A percentile compares a stretch with the other conserved stretches of the same genome.
Conservation (phyloP, 192 early-diverging fungal genomes). For the Coemansia sp. region DNA sequence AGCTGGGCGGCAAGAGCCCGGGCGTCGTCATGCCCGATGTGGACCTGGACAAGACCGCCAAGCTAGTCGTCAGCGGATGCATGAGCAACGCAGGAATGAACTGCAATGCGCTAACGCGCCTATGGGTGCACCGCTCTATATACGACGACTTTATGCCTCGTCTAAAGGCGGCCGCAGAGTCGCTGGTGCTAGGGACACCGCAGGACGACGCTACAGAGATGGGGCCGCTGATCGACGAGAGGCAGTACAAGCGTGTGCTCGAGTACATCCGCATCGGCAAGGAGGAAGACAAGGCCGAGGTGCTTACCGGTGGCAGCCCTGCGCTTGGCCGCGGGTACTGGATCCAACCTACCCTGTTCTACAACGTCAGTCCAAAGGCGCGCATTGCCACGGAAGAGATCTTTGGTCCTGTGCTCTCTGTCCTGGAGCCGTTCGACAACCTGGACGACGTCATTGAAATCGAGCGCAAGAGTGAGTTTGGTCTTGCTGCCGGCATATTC, state of each 20-base stretch:
- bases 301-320: constrained; percentile 44
- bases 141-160: constrained; percentile 65
- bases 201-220: constrained; percentile 33
- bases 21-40: constrained; percentile 59
- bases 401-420: constrained; percentile 63
- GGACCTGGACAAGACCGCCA: constrained; percentile 53
- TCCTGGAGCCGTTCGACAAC: constrained; percentile 56
- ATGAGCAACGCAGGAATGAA: constrained; percentile 74
- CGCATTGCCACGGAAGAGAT: constrained; percentile 60
- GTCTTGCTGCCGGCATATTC: constrained; percentile 61
- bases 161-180: constrained; percentile 52
- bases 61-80: constrained; percentile 50
- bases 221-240: constrained; percentile 59
- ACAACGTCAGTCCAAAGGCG: constrained; percentile 45
- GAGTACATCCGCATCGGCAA: constrained; percentile 54
- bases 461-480: constrained; percentile 58
- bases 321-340: constrained; percentile 52
- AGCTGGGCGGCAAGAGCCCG: constrained; percentile 65
- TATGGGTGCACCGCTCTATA: constrained; percentile 69
- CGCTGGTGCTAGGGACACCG: constrained; percentile 27
- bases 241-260: constrained; percentile 61
- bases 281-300: constrained; percentile 23
- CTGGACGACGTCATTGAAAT: constrained; percentile 56
- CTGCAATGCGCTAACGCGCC: constrained; percentile 73
- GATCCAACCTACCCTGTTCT: constrained; percentile 64